Base-by-base conservation (phyloP, 495 filamentous ascomycete genomes). In the Aspergillus diversus region DNA sequence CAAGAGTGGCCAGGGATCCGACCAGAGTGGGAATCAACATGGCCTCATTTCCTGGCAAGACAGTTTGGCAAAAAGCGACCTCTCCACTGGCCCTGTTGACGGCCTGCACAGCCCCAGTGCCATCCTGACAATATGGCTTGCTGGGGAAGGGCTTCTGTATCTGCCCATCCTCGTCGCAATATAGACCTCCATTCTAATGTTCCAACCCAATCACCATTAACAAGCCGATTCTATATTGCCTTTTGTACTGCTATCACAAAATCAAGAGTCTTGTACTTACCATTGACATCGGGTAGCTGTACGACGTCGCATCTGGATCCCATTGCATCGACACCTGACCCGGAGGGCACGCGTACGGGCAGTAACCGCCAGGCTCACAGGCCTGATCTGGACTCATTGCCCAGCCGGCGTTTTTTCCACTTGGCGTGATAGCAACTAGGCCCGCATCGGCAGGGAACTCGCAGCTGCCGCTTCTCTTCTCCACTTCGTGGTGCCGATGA, bases 1-100 rank as follows among this genome's bases (percentile, higher is more conserved):
- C 90, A 42, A 95, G 75, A 43, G 81, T 84, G 8, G 77, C 74
- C 13, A 75, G 63, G 17, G 72, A 69, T 34, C 78, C 63, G 37
- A 93, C 87, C 66, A 86, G 70, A 33, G 89, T 93, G 12, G 90
- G 90, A 70, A 93, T 95, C 64, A 93, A 77, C 91, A 95, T 95
- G 57, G 89, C 88, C 76, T 95, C 91, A 70, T 92, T 91, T n/a
- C 91, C 91, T 12, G 91, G 91, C 56, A 93, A 73, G 42, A 92
- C 90, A 4, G 91, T 95, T 70, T 95, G 91, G 70, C 91, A 95
- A 73, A 93, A 90, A 4, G 91, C 83, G 15, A 93, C 86, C 16
- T 80, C 60, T 53, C 81, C 76, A 31, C 83, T 79, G 53, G 81
- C 82, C 67, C 87, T 88, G 74, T 92, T 93, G 53, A 84, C 79